Conservation (phyloP, 768 basidiomycete genomes). For the Crassisporium funariophilum region DNA sequence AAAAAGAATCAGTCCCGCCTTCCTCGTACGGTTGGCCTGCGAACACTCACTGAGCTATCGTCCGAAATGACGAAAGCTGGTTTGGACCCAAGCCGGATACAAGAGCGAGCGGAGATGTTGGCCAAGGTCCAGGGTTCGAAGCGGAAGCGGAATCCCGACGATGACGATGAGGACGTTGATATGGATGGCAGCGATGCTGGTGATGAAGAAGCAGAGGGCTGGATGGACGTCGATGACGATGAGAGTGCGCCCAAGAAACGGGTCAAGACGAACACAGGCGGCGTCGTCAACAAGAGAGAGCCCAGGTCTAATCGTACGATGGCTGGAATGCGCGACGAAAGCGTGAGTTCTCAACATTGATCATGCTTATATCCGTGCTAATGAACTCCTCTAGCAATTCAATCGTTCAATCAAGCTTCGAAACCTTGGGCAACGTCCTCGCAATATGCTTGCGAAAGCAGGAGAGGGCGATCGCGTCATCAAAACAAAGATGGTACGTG, state of each 20-base stretch:
- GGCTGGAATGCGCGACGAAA: slow-evolving; percentile 77
- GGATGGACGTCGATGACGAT: slow-evolving; percentile 58
- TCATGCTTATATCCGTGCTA: slow-evolving; percentile 10
- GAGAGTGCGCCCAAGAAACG: slow-evolving; percentile 58
- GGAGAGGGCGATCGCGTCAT: slow-evolving; percentile 88
- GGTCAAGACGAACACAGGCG: slow-evolving; percentile 62
- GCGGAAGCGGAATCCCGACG: slow-evolving; percentile 70
- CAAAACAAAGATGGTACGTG: slow-evolving; percentile 76
- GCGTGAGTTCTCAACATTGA: slow-evolving; percentile 44
- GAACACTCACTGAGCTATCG: slow-evolving; percentile 75
- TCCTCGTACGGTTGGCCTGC: slow-evolving; percentile 75
- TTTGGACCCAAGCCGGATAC: slow-evolving; percentile 82
- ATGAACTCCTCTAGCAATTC: slow-evolving; percentile 66
- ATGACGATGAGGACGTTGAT: slow-evolving; percentile 56
- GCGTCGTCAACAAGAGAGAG: slow-evolving; percentile 49
- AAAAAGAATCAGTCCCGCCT: slow-evolving; percentile 82
- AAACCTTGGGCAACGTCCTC: slow-evolving; percentile 82
- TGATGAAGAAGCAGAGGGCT: slow-evolving; percentile 48
- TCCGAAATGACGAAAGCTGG: slow-evolving; percentile 84
- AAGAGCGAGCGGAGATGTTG: slow-evolving; percentile 84
- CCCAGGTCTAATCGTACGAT: slow-evolving; percentile 76
- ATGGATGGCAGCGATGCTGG: slow-evolving; percentile 51
- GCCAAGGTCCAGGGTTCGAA: slow-evolving; percentile 73
- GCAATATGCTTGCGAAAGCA: slow-evolving; percentile 88
- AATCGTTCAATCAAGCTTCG: slow-evolving; percentile 80